Percentiles rank a stretch among this genome's conserved stretches.
Conservation (phyloP, 164 flowering plant genomes). For the Tetrastigma voinierianum region DNA sequence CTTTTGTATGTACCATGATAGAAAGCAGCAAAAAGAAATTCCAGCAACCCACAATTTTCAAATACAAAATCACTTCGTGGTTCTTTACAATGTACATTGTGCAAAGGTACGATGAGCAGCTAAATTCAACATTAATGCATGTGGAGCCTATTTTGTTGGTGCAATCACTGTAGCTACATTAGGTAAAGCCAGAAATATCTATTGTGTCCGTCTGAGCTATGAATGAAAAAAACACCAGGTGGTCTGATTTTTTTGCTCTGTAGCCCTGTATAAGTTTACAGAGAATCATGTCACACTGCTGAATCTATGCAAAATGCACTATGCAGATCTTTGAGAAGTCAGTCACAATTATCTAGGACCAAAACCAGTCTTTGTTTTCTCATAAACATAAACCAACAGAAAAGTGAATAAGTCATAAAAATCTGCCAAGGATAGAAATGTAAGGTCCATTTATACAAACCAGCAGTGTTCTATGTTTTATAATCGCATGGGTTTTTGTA, state of each 20-base stretch:
- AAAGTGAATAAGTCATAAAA: neutral
- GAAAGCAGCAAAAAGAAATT: too few species aligned
- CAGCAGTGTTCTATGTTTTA: slow-evolving; percentile 88
- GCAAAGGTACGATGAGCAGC: neutral
- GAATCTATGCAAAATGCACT: neutral
- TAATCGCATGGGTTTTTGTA: slow-evolving; percentile 71
- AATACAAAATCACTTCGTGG: too few species aligned
- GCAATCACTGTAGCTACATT: neutral
- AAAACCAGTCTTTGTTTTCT: neutral
- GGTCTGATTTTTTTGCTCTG: neutral
- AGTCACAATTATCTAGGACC: neutral
- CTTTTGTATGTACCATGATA: too few species aligned
- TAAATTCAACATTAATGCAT: neutral
- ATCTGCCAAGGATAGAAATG: neutral
- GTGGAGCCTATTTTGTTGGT: neutral
- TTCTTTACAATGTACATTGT: too few species aligned
- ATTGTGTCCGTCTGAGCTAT: neutral
- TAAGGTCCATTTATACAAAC: slow-evolving; percentile 44
- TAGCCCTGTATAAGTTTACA: too few species aligned
- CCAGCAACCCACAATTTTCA: too few species aligned
- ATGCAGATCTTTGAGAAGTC: neutral
- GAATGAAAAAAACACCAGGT: neutral
- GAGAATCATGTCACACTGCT: too few species aligned
- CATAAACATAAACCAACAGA: neutral
- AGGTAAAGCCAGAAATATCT: neutral